Conservation (phyloP, 495 filamentous ascomycete species). For the Eremomyces bilateralis region DNA sequence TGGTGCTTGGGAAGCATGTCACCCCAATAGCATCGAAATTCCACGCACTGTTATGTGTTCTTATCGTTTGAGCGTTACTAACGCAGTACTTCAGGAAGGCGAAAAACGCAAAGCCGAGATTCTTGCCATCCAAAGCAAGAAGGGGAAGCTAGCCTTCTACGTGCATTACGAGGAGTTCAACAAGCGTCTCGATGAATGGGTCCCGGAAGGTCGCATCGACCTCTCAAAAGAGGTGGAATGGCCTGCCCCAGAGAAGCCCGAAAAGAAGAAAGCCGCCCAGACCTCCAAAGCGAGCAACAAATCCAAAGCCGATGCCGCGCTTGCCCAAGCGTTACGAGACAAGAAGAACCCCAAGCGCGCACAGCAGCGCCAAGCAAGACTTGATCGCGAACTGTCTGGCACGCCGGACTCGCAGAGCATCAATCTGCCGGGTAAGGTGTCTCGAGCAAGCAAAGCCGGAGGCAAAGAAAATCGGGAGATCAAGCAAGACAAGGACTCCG, state of each 20-base stretch:
- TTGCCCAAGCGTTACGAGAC: slow-evolving; percentile 33
- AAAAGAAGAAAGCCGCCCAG: slow-evolving; percentile 34
- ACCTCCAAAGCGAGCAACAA: slow-evolving; percentile 18
- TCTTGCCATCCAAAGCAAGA: slow-evolving; percentile 62
- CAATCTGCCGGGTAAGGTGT: slow-evolving; percentile 29
- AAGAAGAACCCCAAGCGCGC: slow-evolving; percentile 26
- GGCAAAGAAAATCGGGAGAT: slow-evolving; percentile 39
- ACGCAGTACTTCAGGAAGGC: slow-evolving; percentile 38
- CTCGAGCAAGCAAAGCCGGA: slow-evolving; percentile 32
- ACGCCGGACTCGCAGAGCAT: slow-evolving; percentile 25
- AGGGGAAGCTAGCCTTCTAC: slow-evolving; percentile 35
- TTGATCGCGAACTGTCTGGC: slow-evolving; percentile 30
- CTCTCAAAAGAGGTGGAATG: slow-evolving; percentile 58
- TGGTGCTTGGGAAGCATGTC: slow-evolving; percentile 1
- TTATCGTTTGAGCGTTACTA: slow-evolving; percentile 8
- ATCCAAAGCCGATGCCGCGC: slow-evolving; percentile 17
- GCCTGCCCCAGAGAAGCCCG: slow-evolving; percentile 47
- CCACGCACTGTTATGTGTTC: slow-evolving; percentile 2
- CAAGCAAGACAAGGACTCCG: slow-evolving; percentile 29
- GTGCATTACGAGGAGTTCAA: slow-evolving; percentile 99
- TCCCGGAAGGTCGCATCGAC: slow-evolving; percentile 59
- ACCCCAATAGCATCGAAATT: neutral
- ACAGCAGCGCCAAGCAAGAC: too few species aligned
- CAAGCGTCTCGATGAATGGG: slow-evolving; percentile 95
- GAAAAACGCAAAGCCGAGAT: slow-evolving; percentile 83